phyloP scores from a whole-genome alignment of 345 rosid genomes.

The Combretum micranthum region DNA sequence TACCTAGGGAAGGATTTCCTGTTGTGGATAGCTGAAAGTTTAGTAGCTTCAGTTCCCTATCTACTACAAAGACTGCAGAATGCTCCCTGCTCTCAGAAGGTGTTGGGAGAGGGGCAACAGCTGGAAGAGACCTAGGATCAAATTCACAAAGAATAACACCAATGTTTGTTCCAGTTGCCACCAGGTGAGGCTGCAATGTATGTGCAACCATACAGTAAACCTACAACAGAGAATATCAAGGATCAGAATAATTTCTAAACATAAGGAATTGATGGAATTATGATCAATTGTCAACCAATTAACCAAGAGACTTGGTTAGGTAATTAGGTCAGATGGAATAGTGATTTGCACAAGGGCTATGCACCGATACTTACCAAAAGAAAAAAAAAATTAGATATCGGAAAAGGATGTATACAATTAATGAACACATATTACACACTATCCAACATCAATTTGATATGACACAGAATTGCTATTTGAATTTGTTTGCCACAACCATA shows the following conservation, averaged over 20 bases:
- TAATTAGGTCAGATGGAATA: too few relatives aligned
- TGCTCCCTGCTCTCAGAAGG: constrained; percentile 85
- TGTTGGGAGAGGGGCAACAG: constrained; percentile 80
- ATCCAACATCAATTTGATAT: too few relatives aligned
- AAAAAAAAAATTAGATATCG: too few relatives aligned
- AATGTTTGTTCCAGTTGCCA: constrained; percentile 89
- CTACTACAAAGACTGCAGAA: constrained; percentile 82
- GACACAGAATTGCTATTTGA: too few relatives aligned
- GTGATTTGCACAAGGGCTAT: too few relatives aligned
- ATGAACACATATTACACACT: too few relatives aligned
- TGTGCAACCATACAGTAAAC: constrained; percentile 98
- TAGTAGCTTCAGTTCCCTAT: constrained; percentile 79
- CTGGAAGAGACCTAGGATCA: constrained; percentile 89
- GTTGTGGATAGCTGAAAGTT: constrained; percentile 81
- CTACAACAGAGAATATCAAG: constrained; percentile 36
- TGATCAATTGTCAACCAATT: too few relatives aligned
- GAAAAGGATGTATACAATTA: too few relatives aligned
- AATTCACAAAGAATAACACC: constrained; percentile 94
- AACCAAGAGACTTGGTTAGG: too few relatives aligned
- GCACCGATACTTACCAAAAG: too few relatives aligned
- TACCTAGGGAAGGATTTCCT: constrained; percentile 82
- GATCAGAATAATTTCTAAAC: constrained; percentile 14
- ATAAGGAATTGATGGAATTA: not conserved
- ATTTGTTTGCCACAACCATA: too few relatives aligned
- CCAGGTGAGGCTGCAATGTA: constrained; percentile 96